These are phyloP conservation scores for Colletotrichum plurivorum DNA, from an alignment of 2,329 filamentous ascomycete species.

Conservation along the genomic window DNA sequence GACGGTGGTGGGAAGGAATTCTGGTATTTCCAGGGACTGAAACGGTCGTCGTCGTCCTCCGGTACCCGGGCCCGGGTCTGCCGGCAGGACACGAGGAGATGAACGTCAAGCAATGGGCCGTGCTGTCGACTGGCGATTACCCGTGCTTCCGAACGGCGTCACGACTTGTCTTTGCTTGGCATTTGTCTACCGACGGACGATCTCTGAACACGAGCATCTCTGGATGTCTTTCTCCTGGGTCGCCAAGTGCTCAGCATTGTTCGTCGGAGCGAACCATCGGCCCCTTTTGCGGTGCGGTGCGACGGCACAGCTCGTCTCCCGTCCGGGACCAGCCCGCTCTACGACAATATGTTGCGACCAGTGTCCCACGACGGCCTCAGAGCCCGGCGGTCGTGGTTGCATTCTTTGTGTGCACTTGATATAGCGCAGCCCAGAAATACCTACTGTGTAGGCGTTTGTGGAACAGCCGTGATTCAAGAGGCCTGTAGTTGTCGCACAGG, in stretches of 20 bases:
- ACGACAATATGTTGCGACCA: conserved; percentile 3
- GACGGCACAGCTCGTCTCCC: background rate
- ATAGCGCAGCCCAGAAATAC: background rate
- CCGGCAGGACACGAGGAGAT: conserved; percentile 8
- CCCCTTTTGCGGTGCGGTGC: background rate
- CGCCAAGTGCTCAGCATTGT: conserved; percentile 17
- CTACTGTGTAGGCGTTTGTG: background rate
- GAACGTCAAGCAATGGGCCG: conserved; percentile 31
- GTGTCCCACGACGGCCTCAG: conserved; percentile 4
- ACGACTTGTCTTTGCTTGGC: conserved; percentile 14
- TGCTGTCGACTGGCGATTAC: conserved; percentile 30
- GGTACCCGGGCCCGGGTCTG: conserved; percentile 19
- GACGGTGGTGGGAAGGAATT: conserved; percentile 18
- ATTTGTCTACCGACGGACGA: conserved; percentile 13
- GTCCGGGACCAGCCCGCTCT: background rate
- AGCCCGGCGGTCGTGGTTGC: background rate
- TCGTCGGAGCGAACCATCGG: background rate
- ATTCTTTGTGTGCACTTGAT: background rate
- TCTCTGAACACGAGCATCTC: background rate
- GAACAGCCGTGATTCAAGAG: background rate
- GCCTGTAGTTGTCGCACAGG: conserved; percentile 1
- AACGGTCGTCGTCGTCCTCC: conserved; percentile 15
- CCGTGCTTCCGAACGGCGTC: conserved; percentile 10
- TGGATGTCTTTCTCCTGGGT: background rate
- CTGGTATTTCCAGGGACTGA: conserved; percentile 15